A percentile compares a stretch with the other conserved stretches of the same genome.
Conservation (phyloP, 495 filamentous ascomycete species). For the Xylaria venustula region DNA sequence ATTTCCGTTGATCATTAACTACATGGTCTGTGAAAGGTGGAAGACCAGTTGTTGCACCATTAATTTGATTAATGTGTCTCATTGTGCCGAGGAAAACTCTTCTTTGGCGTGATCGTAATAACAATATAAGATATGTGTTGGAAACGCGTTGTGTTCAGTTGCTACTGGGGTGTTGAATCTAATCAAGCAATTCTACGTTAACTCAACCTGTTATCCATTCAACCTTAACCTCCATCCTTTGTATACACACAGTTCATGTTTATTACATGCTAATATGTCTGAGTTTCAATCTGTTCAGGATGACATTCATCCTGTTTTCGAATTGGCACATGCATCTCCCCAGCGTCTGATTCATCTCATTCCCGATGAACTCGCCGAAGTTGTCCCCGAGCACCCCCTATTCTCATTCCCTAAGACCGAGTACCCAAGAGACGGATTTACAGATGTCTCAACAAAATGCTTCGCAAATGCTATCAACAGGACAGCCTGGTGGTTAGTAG, state of each 20-base stretch:
- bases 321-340: neutral
- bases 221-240: too few relatives aligned
- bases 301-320: neutral
- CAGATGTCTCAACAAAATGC: slow-evolving; percentile 23
- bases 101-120: too few relatives aligned
- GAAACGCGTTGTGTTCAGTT: too few relatives aligned
- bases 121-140: too few relatives aligned
- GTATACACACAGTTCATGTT: neutral
- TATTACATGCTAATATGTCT: neutral
- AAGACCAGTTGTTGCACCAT: neutral
- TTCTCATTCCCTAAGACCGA: slow-evolving; percentile 5
- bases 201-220: too few relatives aligned
- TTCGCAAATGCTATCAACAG: slow-evolving; percentile 10
- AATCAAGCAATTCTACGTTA: too few relatives aligned
- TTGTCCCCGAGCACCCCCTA: neutral
- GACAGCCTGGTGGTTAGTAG: neutral
- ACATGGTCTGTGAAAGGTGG: neutral
- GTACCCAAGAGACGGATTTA: slow-evolving; percentile 26
- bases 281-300: neutral
- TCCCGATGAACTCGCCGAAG: slow-evolving; percentile 1
- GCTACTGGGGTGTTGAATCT: too few relatives aligned
- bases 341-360: slow-evolving; percentile 7
- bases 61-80: too few relatives aligned
- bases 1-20: neutral
- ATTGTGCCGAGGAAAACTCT: too few relatives aligned